Base-by-base conservation (phyloP, 305 asterid species). In the Coffea humblotiana region DNA sequence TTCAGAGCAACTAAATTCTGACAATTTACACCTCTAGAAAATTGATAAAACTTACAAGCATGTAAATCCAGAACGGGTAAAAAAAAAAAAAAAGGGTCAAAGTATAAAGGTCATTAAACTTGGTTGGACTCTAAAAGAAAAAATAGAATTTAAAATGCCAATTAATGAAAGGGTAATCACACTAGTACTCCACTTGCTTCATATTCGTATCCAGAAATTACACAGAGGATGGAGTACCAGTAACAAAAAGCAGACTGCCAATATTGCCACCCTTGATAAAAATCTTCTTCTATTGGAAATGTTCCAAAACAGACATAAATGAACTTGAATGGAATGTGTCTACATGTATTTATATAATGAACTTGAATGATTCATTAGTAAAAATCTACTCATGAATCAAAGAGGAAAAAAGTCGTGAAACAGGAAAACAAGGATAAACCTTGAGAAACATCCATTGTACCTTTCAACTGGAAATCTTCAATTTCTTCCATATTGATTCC, bases 381-480 rank as follows among this genome's bases (percentile, higher is more conserved):
- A 47, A 56, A 25, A 56, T 35, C 35, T 19, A 58, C 69, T 58
- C 6, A 14, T 11, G 16, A 13, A 16, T 15, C 21, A 52, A 69
- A 35, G 69, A 45, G 35, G 25, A 61, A 29, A 80, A 21, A 3
- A 37, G 67, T 47, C 6, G 11, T 54, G 18, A 45, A 32, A 37
- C 6, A 19, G 68, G 60, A 29, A 70, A 45, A 54, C 40, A 25
- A 37, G 76, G 37, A 48, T 16, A 35, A 58, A 64, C 43, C 29
- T 8, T 25, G 32, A 66, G 43, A 61, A 4, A 48, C 14, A 66
- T 82, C 10, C 10, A 58, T 64, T 29, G 68, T 90, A 96, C 99
- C 99, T 94, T 85, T 89, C 81, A 94, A 68, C 71, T 82, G 92
- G 88, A 96, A 94, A 83, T 96, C 97, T 83, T 92, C 92, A 32